Base-by-base conservation (phyloP, 2,329 filamentous ascomycete genomes). In the Apiospora saccharicola region DNA sequence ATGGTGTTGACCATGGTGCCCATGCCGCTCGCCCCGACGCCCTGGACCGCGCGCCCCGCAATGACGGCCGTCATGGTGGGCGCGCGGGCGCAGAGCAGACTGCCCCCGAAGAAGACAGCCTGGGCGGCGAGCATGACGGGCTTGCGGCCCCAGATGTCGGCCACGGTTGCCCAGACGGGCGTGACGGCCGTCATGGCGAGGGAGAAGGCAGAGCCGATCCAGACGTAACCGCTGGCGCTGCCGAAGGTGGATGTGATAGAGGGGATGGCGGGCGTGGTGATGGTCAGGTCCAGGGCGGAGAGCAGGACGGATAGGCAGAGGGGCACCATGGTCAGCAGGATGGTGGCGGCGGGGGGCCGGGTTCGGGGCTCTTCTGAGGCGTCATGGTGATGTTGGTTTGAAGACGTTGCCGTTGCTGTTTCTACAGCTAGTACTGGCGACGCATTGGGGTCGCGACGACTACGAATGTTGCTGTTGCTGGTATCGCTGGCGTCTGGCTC, bases 201-300 rank as follows among this genome's bases (percentile, higher is more conserved):
- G 74, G 81, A 74, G 73, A 81, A 81, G 47, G 81, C 80, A 69
- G 79, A 79, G 1, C 80, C 82, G 68, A 85, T 85, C 84, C 84
- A 86, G 49, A 37, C 83, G 0, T 92, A 92, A 0, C 92, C 92
- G n/a, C 93, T 81, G 0, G 88, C 88, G 47, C 86, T 88, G 3
- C 92, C 91, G 26, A 92, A 79, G 1, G 90, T 90, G 92, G 92
- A 91, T 0, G 93, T 88, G 69, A 91, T 86, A 5, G 90, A 90
- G 71, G 92, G 88, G 67, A 93, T 81, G 0, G 90, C 88, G 0
- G 90, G 90, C 1, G 90, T 87, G 43, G 91, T 84, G 75, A 91
- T 90, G 22, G 89, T 90, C 4, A 86, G 78, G 77, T 87, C 88
- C 76, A 88, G 82, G 0, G 85, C 84, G 4, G 84, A 79, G 7